phyloP scores from a whole-genome alignment of 805 yeast species.

The Schwanniomyces pseudopolymorphus region DNA sequence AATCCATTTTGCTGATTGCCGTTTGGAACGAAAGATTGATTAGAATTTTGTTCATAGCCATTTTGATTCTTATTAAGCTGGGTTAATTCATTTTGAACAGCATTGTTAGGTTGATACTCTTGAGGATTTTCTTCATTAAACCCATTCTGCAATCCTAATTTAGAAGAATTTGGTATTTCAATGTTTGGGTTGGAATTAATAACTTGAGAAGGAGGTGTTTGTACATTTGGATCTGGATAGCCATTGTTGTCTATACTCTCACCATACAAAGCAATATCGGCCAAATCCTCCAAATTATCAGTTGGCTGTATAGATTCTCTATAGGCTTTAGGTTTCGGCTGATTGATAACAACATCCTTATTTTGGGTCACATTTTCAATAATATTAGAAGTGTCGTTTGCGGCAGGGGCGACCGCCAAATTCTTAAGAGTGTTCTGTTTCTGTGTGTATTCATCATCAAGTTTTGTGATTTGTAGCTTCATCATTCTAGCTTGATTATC shows the following conservation, averaged over 20 bases:
- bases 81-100: conserved; percentile 1
- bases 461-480: background rate
- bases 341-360: background rate
- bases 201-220: background rate
- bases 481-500: conserved; percentile 3
- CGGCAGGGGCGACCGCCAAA: background rate
- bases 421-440: background rate
- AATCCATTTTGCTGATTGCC: background rate
- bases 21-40: too few relatives aligned
- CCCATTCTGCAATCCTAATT: background rate
- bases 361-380: background rate
- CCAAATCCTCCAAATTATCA: conserved; percentile 33
- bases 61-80: background rate
- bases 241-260: conserved; percentile 27
- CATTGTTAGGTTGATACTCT: background rate
- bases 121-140: background rate
- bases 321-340: background rate
- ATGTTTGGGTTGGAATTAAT: background rate
- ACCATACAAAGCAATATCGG: conserved; percentile 39
- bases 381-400: background rate
- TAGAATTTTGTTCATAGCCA: too few relatives aligned
- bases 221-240: background rate
- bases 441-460: background rate
- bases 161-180: background rate
- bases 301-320: conserved; percentile 18